phyloP scores from a whole-genome alignment of 768 basidiomycete genomes.

The Hebeloma cylindrosporum region DNA sequence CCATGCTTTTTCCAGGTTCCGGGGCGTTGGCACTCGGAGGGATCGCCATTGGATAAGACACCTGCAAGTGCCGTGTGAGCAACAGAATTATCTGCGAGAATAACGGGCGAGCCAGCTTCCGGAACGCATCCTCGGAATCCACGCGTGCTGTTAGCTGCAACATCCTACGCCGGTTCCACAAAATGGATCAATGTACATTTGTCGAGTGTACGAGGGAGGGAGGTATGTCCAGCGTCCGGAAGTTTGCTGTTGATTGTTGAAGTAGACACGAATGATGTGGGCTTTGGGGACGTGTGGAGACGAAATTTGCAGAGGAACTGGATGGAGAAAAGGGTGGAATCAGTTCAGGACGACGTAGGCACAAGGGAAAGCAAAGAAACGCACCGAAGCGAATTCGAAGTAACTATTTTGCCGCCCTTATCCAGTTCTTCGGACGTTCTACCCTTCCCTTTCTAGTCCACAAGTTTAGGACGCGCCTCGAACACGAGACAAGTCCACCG shows the following conservation, averaged over 20 bases:
- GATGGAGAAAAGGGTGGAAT: background rate
- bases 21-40: background rate
- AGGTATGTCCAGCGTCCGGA: conserved; percentile 24
- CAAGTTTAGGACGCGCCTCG: conserved; percentile 61
- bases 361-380: conserved; percentile 19
- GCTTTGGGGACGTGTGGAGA: conserved; percentile 60
- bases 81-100: background rate
- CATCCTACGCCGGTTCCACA: background rate
- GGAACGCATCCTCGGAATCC: background rate
- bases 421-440: conserved; percentile 35
- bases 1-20: background rate
- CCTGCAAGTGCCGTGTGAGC: background rate
- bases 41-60: background rate
- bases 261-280: conserved; percentile 49
- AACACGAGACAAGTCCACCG: conserved; percentile 63
- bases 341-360: conserved; percentile 1
- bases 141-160: background rate
- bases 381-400: conserved; percentile 50
- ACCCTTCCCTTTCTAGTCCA: conserved; percentile 27
- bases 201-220: conserved; percentile 8
- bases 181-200: background rate
- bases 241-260: too few relatives aligned
- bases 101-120: background rate
- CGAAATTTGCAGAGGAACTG: conserved; percentile 42
- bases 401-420: conserved; percentile 42